phyloP scores from a whole-genome alignment of 2,329 filamentous ascomycete genomes.

The Cercospora citrullina region DNA sequence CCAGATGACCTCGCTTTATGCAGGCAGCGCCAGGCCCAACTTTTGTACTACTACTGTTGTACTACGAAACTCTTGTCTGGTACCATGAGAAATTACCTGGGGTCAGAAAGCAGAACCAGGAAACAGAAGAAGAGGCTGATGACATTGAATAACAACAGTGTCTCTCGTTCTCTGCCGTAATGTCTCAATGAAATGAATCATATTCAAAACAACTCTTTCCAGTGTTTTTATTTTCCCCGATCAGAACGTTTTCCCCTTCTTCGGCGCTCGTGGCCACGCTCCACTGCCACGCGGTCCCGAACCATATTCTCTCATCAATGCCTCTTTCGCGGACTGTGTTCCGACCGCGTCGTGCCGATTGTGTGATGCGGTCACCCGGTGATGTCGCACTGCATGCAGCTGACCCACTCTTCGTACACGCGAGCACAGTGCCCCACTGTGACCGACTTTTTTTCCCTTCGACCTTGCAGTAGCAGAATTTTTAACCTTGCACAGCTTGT shows the following conservation, averaged over 20 bases:
- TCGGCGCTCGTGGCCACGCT: background rate
- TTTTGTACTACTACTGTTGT: slow-evolving; percentile 13
- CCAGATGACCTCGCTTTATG: slow-evolving; percentile 6
- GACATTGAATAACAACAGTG: slow-evolving; percentile 12
- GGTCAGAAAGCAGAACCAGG: slow-evolving; percentile 5
- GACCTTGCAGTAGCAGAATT: background rate
- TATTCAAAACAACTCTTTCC: background rate
- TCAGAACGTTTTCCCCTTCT: background rate
- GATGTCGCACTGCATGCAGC: background rate
- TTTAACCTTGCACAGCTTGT: background rate
- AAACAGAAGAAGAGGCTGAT: slow-evolving; percentile 3
- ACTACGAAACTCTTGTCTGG: background rate
- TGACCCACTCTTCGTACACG: background rate
- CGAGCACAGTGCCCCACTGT: background rate
- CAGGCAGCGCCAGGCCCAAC: background rate
- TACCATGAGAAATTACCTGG: background rate
- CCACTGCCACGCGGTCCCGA: background rate
- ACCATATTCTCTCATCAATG: background rate
- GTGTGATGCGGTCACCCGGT: background rate
- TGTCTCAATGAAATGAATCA: slow-evolving; percentile 15
- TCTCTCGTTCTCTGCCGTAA: slow-evolving; percentile 12
- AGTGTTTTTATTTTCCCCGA: background rate
- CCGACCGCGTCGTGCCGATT: background rate
- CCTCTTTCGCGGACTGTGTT: background rate
- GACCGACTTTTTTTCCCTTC: background rate